These are phyloP conservation scores for Articulospora tetracladia DNA, from an alignment of 495 filamentous ascomycete species.

Conservation along the genomic window DNA sequence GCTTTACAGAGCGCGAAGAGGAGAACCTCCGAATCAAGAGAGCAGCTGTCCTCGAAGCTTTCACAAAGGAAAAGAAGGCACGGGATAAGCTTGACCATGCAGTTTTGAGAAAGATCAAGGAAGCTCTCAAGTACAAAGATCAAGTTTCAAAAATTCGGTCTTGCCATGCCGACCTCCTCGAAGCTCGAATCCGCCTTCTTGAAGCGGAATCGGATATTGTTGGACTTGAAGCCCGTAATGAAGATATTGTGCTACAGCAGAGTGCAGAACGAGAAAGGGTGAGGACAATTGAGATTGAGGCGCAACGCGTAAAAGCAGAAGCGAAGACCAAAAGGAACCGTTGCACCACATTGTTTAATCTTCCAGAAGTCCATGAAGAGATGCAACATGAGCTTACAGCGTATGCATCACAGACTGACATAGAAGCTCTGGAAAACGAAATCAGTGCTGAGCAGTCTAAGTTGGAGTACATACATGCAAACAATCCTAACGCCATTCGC, in stretches of 20 bases:
- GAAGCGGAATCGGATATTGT: constrained; percentile 80
- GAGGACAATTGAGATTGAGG: constrained; percentile 26
- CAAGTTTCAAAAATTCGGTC: constrained; percentile 55
- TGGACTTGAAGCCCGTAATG: constrained; percentile 57
- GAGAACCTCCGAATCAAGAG: constrained; percentile 36
- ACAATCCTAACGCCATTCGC: constrained; percentile 69
- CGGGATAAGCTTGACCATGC: constrained; percentile 50
- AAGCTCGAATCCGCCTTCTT: constrained; percentile 61
- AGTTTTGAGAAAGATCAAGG: constrained; percentile 57
- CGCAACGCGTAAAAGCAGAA: constrained; percentile 21
- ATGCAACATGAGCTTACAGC: not conserved
- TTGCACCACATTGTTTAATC: constrained; percentile 30
- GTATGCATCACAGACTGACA: constrained; percentile 36
- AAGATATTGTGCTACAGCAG: constrained; percentile 50
- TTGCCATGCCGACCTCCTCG: constrained; percentile 58
- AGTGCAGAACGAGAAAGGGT: constrained; percentile 36
- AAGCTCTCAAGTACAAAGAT: constrained; percentile 55
- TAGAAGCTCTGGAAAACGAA: constrained; percentile 66
- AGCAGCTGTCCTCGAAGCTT: constrained; percentile 17
- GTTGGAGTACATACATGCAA: constrained; percentile 75
- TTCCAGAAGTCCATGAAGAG: constrained; percentile 1
- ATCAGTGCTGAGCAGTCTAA: constrained; percentile 71
- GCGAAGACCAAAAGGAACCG: constrained; percentile 33
- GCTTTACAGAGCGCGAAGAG: constrained; percentile 37
- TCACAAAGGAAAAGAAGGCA: not conserved